Evolutionary conservation across 441 rosid species (phyloP).

Genomic region (Daphne laureola): DNA sequence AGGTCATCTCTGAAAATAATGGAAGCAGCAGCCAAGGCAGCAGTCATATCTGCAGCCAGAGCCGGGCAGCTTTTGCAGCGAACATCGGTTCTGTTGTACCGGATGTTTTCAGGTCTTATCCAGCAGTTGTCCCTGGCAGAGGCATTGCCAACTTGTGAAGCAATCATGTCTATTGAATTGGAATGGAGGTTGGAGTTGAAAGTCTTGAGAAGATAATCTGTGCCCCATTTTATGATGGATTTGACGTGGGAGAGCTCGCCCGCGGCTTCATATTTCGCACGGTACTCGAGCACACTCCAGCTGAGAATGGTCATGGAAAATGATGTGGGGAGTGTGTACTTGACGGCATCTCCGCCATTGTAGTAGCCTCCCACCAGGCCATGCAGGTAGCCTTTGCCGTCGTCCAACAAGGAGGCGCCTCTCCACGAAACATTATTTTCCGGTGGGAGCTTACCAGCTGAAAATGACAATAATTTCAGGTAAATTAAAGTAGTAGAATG

Average conservation of each 20-base stretch:
- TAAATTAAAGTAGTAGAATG: background rate
- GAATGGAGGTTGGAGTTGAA: slow-evolving; percentile 42
- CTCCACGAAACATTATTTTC: slow-evolving; percentile 66
- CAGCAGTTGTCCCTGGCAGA: slow-evolving; percentile 36
- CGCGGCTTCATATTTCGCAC: slow-evolving; percentile 53
- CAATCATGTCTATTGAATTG: slow-evolving; percentile 25
- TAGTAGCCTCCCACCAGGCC: slow-evolving; percentile 53
- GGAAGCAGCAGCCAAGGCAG: slow-evolving; percentile 58
- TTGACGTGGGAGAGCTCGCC: slow-evolving; percentile 56
- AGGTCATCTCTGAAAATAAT: slow-evolving; percentile 59
- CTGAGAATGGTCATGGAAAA: slow-evolving; percentile 61
- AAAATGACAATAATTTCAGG: background rate
- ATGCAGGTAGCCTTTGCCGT: slow-evolving; percentile 39
- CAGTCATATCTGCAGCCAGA: slow-evolving; percentile 73
- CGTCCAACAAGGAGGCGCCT: slow-evolving; percentile 44
- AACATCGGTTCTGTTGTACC: slow-evolving; percentile 32
- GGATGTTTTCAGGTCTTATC: slow-evolving; percentile 70
- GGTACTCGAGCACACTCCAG: slow-evolving; percentile 67
- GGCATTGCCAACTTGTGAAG: slow-evolving; percentile 14
- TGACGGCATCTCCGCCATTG: slow-evolving; percentile 62
- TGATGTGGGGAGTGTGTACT: slow-evolving; percentile 47
- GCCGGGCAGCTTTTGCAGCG: slow-evolving; percentile 42
- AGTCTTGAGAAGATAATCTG: slow-evolving; percentile 42
- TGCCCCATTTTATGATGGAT: slow-evolving; percentile 40
- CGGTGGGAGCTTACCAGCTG: slow-evolving; percentile 56